Base-by-base conservation (phyloP, 805 yeast species). In the Cyberlindnera americana region DNA sequence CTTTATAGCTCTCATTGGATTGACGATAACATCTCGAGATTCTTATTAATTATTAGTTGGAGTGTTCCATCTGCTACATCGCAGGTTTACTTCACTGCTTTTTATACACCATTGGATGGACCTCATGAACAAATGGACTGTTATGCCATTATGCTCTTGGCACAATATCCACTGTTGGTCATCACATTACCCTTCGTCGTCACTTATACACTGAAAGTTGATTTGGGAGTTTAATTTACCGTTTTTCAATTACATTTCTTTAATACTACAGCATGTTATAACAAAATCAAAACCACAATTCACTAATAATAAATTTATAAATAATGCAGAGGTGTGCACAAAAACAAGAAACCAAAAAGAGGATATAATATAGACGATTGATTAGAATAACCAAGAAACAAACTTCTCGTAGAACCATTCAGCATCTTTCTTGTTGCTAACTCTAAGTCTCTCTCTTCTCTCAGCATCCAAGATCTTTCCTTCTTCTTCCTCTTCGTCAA, bases 31-130 rank as follows among this genome's bases (percentile, higher is more conserved):
- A 72, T 88, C 46, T 72, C 87, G 10, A 72, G 82, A 30, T 83
- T 91, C 53, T 81, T 90, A 5, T 70, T 83, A 54, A 81, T 83
- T 23, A 67, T 90, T 22, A 78, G 81, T 11, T 84, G 80, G 59
- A 82, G 91, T 0, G 73, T 87, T 43, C 98, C 98, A 0, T 81
- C 86, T 37, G 95, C 96, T 0, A 91, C 97, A 0, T 73, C 93
- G 0, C 81, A 88, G 54, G 81, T 91, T 13, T 91, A 89, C 61
- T 72, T 90, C 49, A 90, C 98, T 2, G 91, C 96, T 3, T 80
- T 87, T 54, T 86, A 82, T 60, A 80, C 93, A 1, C 93, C 91
- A 14, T 77, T 83, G 6, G 70, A 65, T 4, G 70, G 69, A 4
- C 63, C 65, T 2, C 71, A 67, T 33, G 43, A 57, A 6, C 75